These are phyloP conservation scores for Aspergillus latus DNA, from an alignment of 2,329 filamentous ascomycete species.

Conservation along the genomic window DNA sequence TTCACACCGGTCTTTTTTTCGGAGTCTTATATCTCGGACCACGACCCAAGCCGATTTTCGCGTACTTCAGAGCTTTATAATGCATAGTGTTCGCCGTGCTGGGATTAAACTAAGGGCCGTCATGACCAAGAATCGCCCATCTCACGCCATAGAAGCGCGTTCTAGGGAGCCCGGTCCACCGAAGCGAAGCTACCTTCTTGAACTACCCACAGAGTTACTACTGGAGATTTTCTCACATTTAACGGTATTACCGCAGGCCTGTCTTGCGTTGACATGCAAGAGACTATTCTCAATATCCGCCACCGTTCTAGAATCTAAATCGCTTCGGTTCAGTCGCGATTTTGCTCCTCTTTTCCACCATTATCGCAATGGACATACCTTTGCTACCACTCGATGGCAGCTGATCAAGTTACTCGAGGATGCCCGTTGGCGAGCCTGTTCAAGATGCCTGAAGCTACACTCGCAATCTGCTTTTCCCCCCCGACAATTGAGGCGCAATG, in stretches of 20 bases:
- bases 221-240: constrained; percentile 40
- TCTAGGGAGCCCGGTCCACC: constrained; percentile 16
- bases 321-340: constrained; percentile 38
- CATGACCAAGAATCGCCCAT: constrained; percentile 31
- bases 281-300: constrained; percentile 37
- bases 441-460: constrained; percentile 41
- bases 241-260: constrained; percentile 35
- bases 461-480: constrained; percentile 34
- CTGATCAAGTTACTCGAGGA: constrained; percentile 39
- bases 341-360: constrained; percentile 43
- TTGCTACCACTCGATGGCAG: constrained; percentile 38
- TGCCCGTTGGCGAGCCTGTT: constrained; percentile 36
- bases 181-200: constrained; percentile 34
- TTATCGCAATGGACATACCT: constrained; percentile 39
- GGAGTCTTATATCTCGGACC: constrained; percentile 3
- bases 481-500: constrained; percentile 34
- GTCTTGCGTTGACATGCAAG: constrained; percentile 41
- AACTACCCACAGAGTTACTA: constrained; percentile 40
- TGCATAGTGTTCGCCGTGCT: constrained; percentile 31
- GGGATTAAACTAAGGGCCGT: constrained; percentile 31
- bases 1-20: constrained; percentile 10
- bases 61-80: constrained; percentile 24
- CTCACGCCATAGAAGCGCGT: constrained; percentile 19
- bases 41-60: constrained; percentile 20
- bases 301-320: constrained; percentile 31